Evolutionary conservation across 2,329 filamentous ascomycete species (phyloP).

Genomic region (Cordyceps pruinosa): DNA sequence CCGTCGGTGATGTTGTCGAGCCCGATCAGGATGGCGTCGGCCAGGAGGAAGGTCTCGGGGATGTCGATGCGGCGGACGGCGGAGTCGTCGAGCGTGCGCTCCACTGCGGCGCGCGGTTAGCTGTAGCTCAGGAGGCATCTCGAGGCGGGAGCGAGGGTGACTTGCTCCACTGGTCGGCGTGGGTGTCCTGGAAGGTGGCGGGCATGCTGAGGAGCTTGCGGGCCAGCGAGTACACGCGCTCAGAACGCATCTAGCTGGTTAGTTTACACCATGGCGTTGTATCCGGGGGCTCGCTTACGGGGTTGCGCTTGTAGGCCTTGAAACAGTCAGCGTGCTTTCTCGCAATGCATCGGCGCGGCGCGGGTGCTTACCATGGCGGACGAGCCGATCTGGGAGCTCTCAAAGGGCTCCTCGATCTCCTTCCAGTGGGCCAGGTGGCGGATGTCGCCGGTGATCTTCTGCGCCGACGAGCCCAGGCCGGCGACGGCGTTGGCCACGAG

Average conservation of each 20-base stretch:
- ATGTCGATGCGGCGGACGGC: slow-evolving; percentile 61
- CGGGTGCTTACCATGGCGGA: slow-evolving; percentile 24
- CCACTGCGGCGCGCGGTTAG: slow-evolving; percentile 44
- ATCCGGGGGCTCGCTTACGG: slow-evolving; percentile 16
- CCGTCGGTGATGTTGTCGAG: slow-evolving; percentile 62
- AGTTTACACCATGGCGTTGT: slow-evolving; percentile 22
- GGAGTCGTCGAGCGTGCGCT: slow-evolving; percentile 70
- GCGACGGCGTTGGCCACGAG: slow-evolving; percentile 73
- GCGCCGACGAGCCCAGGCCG: slow-evolving; percentile 69
- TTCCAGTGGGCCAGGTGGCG: slow-evolving; percentile 68
- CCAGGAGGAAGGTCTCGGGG: slow-evolving; percentile 59
- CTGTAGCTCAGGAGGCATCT: neutral
- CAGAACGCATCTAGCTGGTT: slow-evolving; percentile 36
- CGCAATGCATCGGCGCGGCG: neutral
- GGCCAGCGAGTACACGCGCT: slow-evolving; percentile 39
- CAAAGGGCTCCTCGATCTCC: slow-evolving; percentile 80
- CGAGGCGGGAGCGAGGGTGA: slow-evolving; percentile 13
- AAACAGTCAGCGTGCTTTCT: neutral
- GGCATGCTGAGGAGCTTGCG: slow-evolving; percentile 38
- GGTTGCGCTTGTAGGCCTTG: slow-evolving; percentile 38
- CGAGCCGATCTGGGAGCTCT: slow-evolving; percentile 69
- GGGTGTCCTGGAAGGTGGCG: slow-evolving; percentile 26
- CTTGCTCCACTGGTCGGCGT: slow-evolving; percentile 24
- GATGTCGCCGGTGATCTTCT: slow-evolving; percentile 66
- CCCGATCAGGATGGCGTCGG: slow-evolving; percentile 61